Base-by-base conservation (phyloP, 768 basidiomycete genomes). In the Amanita rubescens region DNA sequence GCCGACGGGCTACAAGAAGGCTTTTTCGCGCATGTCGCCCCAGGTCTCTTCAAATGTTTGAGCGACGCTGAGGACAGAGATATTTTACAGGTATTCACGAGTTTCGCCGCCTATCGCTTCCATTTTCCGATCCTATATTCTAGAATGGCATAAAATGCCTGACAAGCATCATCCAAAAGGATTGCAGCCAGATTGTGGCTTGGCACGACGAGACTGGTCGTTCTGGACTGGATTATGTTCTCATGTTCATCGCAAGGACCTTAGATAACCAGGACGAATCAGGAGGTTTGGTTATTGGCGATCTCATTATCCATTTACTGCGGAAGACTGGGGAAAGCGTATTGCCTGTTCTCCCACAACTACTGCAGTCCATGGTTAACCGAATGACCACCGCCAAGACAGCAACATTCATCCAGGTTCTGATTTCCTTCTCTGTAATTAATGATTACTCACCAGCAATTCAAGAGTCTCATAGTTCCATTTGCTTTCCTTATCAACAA, bases 401-500 rank as follows among this genome's bases (percentile, higher is more conserved):
- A 1, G 89, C 93, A 0, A 90, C 87, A 1, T 97, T 95, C 76
- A 73, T 89, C 12, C 95, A 96, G 79, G 90, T 87, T 48, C 33
- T 71, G 50, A 4, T 30, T 43, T 44, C 19, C 32, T 15, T 53
- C 43, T 20, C n/a, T 38, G 12, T 33, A 5, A 39, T 9, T 24
- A 12, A 9, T 22, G 11, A 24, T 11, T 30, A 1, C 32, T 22
- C 60, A 51, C n/a, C 5, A 17, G 19, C 3, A 2, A 25, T 25
- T 19, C 27, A 27, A 94, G 88, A 93, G 90, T 60, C 77, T 99
- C 11, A 78, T 94, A 49, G 75, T 97, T 19, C 96, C 96, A 0
- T 95, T 98, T 65, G 90, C 93, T 1, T 97, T 94, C 74, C 74
- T 99, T 19, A 84, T 97, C 60, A 80, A 91, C 64, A 87, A 87